Evolutionary conservation across 2,329 filamentous ascomycete genomes (phyloP).

Genomic region (Aspergillus texensis): DNA sequence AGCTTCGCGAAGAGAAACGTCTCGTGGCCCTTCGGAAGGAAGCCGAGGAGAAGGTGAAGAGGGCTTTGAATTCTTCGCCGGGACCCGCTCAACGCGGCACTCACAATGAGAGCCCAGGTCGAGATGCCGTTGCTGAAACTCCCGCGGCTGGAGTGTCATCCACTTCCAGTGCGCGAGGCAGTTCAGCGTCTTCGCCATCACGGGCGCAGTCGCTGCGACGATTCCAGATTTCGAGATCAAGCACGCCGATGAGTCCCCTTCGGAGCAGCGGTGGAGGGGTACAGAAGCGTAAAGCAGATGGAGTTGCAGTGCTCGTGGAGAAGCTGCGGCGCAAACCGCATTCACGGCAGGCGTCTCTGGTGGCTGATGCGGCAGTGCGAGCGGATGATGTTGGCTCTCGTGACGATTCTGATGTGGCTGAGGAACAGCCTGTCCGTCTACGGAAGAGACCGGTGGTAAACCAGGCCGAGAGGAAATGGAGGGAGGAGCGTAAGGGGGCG

Average conservation of each 20-base stretch:
- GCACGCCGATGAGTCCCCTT: constrained; percentile 27
- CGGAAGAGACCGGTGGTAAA: constrained; percentile 46
- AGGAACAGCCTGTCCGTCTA: constrained; percentile 22
- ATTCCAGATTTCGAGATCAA: constrained; percentile 44
- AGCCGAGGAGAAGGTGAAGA: constrained; percentile 32
- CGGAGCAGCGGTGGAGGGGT: constrained; percentile 35
- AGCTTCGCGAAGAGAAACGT: constrained; percentile 39
- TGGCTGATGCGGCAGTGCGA: constrained; percentile 31
- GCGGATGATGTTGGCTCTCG: constrained; percentile 12
- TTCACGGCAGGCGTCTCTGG: constrained; percentile 37
- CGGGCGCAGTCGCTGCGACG: constrained; percentile 32
- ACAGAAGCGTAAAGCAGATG: constrained; percentile 37
- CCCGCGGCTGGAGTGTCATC: constrained; percentile 10
- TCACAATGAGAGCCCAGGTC: neutral
- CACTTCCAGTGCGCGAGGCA: constrained; percentile 17
- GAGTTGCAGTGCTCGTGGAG: constrained; percentile 44
- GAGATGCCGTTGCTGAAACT: neutral
- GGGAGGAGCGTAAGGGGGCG: constrained; percentile 35
- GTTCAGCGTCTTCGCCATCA: constrained; percentile 23
- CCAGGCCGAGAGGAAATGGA: constrained; percentile 43
- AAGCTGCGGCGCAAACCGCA: constrained; percentile 38
- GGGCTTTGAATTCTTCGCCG: constrained; percentile 29
- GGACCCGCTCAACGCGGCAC: neutral
- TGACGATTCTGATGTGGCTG: constrained; percentile 3
- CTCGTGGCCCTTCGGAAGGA: constrained; percentile 32